Percentiles rank a stretch among this genome's conserved stretches.
Conservation (phyloP, 257 asterid species). For the Solanum medicagineum region DNA sequence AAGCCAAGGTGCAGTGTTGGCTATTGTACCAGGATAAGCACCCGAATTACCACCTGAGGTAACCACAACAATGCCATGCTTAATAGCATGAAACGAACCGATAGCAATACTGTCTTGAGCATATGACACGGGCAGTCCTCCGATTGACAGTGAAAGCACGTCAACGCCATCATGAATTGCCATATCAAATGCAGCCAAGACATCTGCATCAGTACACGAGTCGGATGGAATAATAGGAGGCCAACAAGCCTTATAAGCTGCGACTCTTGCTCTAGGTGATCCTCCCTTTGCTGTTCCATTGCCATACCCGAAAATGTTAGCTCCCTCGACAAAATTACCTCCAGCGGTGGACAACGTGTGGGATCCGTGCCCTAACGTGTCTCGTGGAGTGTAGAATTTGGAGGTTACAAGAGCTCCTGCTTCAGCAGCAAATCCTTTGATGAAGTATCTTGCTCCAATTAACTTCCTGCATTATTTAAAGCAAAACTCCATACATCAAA, state of each 20-base stretch:
- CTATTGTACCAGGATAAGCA: conserved; percentile 42
- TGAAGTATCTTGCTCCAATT: conserved; percentile 87
- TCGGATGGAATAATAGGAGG: conserved; percentile 45
- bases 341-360: conserved; percentile 96
- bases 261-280: conserved; percentile 82
- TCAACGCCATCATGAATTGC: conserved; percentile 95
- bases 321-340: conserved; percentile 56
- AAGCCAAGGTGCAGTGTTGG: conserved; percentile 84
- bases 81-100: conserved; percentile 84
- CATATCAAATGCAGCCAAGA: conserved; percentile 67
- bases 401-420: conserved; percentile 50
- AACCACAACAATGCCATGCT: conserved; percentile 56
- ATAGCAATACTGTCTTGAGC: conserved; percentile 67
- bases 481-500: background rate
- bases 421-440: conserved; percentile 52
- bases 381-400: conserved; percentile 55
- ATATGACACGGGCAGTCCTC: conserved; percentile 50
- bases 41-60: conserved; percentile 97
- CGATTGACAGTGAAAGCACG: conserved; percentile 78
- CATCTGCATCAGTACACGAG: conserved; percentile 83
- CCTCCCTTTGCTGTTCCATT: conserved; percentile 95
- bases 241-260: conserved; percentile 91
- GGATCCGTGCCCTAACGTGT: conserved; percentile 75
- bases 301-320: conserved; percentile 67
- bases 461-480: conserved; percentile 45